Conservation (phyloP, 192 early-diverging fungal genomes). For the Coemansia sp. region DNA sequence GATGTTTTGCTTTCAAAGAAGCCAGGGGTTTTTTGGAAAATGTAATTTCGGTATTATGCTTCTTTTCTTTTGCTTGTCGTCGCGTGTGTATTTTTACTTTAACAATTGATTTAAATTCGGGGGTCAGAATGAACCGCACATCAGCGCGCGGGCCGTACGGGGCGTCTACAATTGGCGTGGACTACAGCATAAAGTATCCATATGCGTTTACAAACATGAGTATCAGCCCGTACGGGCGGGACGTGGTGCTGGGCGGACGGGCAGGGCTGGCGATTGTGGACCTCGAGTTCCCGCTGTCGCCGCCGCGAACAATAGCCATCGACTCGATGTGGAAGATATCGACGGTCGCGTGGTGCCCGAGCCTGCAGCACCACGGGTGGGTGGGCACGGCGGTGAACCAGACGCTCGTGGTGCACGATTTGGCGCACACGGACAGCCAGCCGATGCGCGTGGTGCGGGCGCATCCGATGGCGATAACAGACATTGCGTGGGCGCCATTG, state of each 20-base stretch:
- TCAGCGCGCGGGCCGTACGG: constrained; percentile 7
- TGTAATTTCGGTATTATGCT: too few species aligned
- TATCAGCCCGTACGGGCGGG: constrained; percentile 47
- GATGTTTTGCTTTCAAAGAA: too few species aligned
- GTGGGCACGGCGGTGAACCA: constrained; percentile 40
- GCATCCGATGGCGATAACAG: constrained; percentile 45
- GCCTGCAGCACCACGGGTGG: constrained; percentile 35
- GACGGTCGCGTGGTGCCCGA: constrained; percentile 41
- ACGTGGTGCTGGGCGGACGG: constrained; percentile 38
- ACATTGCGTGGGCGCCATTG: constrained; percentile 42
- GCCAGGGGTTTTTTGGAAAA: too few species aligned
- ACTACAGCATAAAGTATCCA: constrained; percentile 41
- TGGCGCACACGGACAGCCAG: constrained; percentile 21
- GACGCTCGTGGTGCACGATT: constrained; percentile 38
- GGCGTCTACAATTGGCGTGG: constrained; percentile 27
- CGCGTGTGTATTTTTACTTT: not conserved
- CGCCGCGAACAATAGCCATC: constrained; percentile 30
- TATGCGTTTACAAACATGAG: constrained; percentile 38
- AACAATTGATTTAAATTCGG: not conserved
- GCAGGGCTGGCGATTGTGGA: constrained; percentile 42
- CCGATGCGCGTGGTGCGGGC: constrained; percentile 40
- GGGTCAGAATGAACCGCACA: not conserved
- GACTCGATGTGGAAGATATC: constrained; percentile 37
- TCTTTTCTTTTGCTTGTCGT: not conserved
- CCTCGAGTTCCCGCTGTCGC: constrained; percentile 36